Percentiles rank a stretch among this genome's conserved stretches.
phyloP scores from a whole-genome alignment of 1,139 yeast species.

The Debaryomyces sp. region DNA sequence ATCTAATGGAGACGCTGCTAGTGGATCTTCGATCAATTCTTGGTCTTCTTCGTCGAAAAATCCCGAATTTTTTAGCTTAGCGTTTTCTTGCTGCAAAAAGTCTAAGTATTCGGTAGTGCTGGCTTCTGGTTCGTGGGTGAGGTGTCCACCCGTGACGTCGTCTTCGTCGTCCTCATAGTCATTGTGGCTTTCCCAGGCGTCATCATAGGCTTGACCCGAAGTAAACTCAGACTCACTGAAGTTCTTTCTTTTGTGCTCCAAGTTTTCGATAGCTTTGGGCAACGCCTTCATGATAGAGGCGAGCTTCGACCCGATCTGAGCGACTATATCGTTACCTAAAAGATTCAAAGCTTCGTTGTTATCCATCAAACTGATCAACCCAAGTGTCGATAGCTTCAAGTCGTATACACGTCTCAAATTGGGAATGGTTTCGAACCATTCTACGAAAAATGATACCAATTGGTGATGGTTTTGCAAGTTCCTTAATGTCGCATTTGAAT shows the following conservation, averaged over 20 bases:
- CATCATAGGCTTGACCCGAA: slow-evolving; percentile 15
- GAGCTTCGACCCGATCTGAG: slow-evolving; percentile 48
- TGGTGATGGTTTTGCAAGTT: slow-evolving; percentile 51
- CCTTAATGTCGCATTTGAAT: slow-evolving; percentile 56
- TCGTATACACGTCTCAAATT: slow-evolving; percentile 76
- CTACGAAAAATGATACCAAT: slow-evolving; percentile 55
- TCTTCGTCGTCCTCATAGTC: slow-evolving; percentile 25
- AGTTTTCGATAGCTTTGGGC: slow-evolving; percentile 68
- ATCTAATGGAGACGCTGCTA: slow-evolving; percentile 78
- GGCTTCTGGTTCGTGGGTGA: slow-evolving; percentile 15
- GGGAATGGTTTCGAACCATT: slow-evolving; percentile 68
- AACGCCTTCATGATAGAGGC: slow-evolving; percentile 55
- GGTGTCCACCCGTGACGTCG: slow-evolving; percentile 17
- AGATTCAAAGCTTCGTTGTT: slow-evolving; percentile 20
- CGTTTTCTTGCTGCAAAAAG: slow-evolving; percentile 46
- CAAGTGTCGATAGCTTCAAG: slow-evolving; percentile 72
- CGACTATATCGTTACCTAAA: slow-evolving; percentile 19
- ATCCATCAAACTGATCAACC: slow-evolving; percentile 57
- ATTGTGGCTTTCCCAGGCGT: slow-evolving; percentile 34
- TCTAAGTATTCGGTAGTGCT: slow-evolving; percentile 44
- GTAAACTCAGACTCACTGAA: slow-evolving; percentile 43
- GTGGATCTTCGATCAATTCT: slow-evolving; percentile 75
- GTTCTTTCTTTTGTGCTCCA: slow-evolving; percentile 62
- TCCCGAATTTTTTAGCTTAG: slow-evolving; percentile 38
- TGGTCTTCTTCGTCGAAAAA: slow-evolving; percentile 53